Conservation (phyloP, 129 eudicot genomes). For the Lactuca saligna region DNA sequence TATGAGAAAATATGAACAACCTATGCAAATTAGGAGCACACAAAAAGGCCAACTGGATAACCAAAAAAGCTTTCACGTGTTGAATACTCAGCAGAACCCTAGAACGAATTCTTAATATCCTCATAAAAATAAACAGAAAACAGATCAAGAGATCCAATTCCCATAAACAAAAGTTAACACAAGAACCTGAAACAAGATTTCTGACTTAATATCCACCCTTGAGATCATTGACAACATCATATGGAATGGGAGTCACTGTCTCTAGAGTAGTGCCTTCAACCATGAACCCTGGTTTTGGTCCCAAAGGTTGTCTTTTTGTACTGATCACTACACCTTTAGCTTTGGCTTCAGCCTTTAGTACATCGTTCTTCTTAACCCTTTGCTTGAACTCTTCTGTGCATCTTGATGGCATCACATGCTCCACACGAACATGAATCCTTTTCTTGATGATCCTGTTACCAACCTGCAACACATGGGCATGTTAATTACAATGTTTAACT, state of each 20-base stretch:
- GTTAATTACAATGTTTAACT: not conserved
- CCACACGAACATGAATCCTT: constrained; percentile 72
- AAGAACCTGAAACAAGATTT: constrained; percentile 13
- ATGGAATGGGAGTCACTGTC: constrained; percentile 78
- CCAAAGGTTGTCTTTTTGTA: constrained; percentile 73
- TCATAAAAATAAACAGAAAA: constrained; percentile 2
- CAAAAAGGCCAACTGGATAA: not conserved
- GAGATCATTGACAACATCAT: constrained; percentile 80
- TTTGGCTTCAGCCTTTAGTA: constrained; percentile 66
- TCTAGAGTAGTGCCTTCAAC: constrained; percentile 66
- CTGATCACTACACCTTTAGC: constrained; percentile 59
- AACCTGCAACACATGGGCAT: constrained; percentile 32
- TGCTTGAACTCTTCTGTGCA: constrained; percentile 62
- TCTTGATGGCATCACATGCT: constrained; percentile 65
- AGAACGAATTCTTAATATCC: not conserved
- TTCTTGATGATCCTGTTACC: constrained; percentile 59
- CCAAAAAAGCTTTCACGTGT: not conserved
- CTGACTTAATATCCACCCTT: constrained; percentile 64
- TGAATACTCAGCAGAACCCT: not conserved
- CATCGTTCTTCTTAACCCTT: constrained; percentile 58
- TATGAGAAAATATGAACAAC: too few relatives aligned
- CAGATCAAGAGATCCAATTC: not conserved
- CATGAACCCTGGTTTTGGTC: constrained; percentile 81
- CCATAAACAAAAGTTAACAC: constrained; percentile 1
- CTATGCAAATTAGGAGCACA: not conserved